Evolutionary conservation across 306 rosid species (phyloP).

Genomic region (Quercus aquifolioides): DNA sequence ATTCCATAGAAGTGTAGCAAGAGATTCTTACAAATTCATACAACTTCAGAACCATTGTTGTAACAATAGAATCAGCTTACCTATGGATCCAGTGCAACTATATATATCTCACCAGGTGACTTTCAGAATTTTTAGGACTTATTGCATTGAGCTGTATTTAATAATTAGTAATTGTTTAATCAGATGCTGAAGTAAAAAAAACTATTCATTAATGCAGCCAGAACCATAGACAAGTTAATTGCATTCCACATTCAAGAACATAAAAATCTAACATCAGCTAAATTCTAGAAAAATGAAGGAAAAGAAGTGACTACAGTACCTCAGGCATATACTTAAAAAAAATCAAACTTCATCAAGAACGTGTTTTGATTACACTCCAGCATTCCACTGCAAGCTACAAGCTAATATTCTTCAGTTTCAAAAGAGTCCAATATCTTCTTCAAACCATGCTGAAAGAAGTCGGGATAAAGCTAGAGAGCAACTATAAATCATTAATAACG

Average conservation of each 20-base stretch:
- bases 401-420: conserved; percentile 41
- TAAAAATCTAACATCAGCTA: conserved; percentile 8
- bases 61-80: neutral
- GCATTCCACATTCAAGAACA: neutral
- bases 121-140: neutral
- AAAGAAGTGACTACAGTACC: conserved; percentile 27
- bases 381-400: conserved; percentile 81
- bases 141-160: neutral
- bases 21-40: neutral
- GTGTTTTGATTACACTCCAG: conserved; percentile 76
- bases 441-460: conserved; percentile 80
- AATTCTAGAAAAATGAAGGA: conserved; percentile 6
- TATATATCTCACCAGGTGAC: neutral
- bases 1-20: neutral
- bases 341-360: conserved; percentile 63
- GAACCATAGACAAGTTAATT: neutral
- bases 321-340: conserved; percentile 40
- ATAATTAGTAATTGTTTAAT: neutral
- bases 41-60: neutral
- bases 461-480: conserved; percentile 31
- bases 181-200: neutral
- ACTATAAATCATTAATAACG: too few species aligned
- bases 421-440: conserved; percentile 61
- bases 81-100: too few species aligned
- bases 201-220: neutral